Conservation (phyloP, 306 rosid species). For the Pachyrhizus erosus region DNA sequence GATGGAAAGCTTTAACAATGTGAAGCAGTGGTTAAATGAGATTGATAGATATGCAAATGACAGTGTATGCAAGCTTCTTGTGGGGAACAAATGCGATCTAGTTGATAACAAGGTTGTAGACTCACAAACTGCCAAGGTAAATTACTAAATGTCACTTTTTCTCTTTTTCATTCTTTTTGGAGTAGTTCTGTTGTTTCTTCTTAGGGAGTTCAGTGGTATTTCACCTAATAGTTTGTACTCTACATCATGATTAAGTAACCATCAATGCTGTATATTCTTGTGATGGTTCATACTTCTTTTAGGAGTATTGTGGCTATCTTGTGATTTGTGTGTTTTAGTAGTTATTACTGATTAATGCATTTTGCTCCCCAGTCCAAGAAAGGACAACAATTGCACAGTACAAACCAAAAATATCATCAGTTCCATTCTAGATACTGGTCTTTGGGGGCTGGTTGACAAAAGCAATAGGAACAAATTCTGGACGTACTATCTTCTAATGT, state of each 20-base stretch:
- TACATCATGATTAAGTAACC: neutral
- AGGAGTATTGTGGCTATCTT: neutral
- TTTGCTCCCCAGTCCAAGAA: neutral
- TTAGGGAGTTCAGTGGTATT: neutral
- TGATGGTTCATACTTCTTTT: constrained; percentile 18
- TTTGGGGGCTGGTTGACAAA: constrained; percentile 12
- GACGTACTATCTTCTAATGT: too few species aligned
- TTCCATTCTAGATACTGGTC: constrained; percentile 9
- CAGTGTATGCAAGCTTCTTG: constrained; percentile 92
- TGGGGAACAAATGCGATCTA: constrained; percentile 92
- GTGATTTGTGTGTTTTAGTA: constrained; percentile 3
- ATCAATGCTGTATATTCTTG: neutral
- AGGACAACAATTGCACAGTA: neutral
- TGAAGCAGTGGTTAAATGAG: constrained; percentile 96
- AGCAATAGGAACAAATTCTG: too few species aligned
- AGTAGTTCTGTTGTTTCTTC: neutral
- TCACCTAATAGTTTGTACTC: neutral
- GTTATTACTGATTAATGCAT: neutral
- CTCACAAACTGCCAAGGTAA: constrained; percentile 87
- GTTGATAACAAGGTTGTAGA: constrained; percentile 88
- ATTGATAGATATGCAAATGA: constrained; percentile 96
- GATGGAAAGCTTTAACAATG: constrained; percentile 95
- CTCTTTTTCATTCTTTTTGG: neutral
- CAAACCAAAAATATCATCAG: neutral
- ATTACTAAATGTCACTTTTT: neutral